phyloP scores from a whole-genome alignment of 805 yeast genomes.

The Sugiyamaella boreocaroliniensis region DNA sequence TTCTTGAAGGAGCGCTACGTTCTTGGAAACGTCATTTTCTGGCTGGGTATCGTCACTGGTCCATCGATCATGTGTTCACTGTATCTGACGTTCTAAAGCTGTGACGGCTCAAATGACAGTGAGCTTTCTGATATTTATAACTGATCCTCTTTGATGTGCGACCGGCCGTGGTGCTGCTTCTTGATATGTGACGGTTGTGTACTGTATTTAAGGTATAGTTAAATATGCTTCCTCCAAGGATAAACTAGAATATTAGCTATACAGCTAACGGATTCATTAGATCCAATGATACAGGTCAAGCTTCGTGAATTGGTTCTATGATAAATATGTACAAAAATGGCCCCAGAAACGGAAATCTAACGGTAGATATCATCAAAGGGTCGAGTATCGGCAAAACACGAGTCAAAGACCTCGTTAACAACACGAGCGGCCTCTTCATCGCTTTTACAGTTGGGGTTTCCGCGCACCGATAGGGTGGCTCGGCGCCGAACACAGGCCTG shows the following conservation, averaged over 20 bases:
- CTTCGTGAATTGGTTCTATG: background rate
- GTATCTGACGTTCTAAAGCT: constrained; percentile 62
- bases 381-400: constrained; percentile 90
- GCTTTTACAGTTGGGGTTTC: constrained; percentile 75
- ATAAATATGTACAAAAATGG: background rate
- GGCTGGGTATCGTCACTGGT: constrained; percentile 87
- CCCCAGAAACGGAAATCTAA: constrained; percentile 25
- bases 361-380: constrained; percentile 91
- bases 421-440: constrained; percentile 67
- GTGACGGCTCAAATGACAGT: background rate
- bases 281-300: background rate
- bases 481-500: constrained; percentile 87
- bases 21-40: constrained; percentile 75
- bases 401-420: constrained; percentile 84
- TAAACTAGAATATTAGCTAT: background rate
- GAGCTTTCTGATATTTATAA: too few species aligned
- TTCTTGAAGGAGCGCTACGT: constrained; percentile 43
- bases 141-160: too few species aligned
- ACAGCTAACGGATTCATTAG: background rate
- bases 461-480: constrained; percentile 76
- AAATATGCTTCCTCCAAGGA: background rate
- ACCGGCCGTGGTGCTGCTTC: background rate
- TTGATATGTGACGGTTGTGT: background rate
- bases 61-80: constrained; percentile 83
- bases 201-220: background rate